Base-by-base conservation (phyloP, 331 rosid genomes). In the Prunus yedoensis region DNA sequence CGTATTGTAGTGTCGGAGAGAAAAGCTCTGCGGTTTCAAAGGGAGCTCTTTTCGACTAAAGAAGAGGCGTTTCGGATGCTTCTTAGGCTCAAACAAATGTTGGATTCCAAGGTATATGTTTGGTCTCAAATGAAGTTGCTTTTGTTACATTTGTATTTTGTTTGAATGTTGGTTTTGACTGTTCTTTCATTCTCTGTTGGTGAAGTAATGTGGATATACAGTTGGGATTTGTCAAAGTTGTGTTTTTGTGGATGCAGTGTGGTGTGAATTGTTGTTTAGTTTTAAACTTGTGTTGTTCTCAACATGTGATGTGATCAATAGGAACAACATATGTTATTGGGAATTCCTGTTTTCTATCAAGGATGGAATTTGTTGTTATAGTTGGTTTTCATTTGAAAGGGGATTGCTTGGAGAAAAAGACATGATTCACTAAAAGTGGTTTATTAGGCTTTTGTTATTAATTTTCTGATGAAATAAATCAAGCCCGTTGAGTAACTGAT, bases 41-140 rank as follows among this genome's bases (percentile, higher is more conserved):
- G 63, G 45, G 91, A 93, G 75, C 84, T 93, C 25, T 66, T 62
- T 52, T 53, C 80, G 7, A 45, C 93, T 7, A 89, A 86, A 76
- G 90, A 85, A 2, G 91, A 90, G 76, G 90, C 90, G 6, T 81
- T 90, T 50, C 81, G 87, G 59, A 86, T 93, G 89, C 89, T 93
- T 32, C 64, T 89, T 8, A 83, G 88, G 52, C 72, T 93, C 52
- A 90, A 93, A 74, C 89, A 87, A 52, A 89, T 85, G 83, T 60
- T 89, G n/a, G 93, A 93, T 81, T 79, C 90, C 43, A 83, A 90
- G 97, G 96, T 93, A 47, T 49, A 15, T 27, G 64, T 47, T 45
- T 72, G 63, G 10, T 63, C 28, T 74, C 52, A 57, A 15, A 63
- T 7, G 16, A 59, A 23, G 14, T 79, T 35, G 21, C 16, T 10